Conservation (phyloP, 345 rosid species). For the Corymbia maculata region DNA sequence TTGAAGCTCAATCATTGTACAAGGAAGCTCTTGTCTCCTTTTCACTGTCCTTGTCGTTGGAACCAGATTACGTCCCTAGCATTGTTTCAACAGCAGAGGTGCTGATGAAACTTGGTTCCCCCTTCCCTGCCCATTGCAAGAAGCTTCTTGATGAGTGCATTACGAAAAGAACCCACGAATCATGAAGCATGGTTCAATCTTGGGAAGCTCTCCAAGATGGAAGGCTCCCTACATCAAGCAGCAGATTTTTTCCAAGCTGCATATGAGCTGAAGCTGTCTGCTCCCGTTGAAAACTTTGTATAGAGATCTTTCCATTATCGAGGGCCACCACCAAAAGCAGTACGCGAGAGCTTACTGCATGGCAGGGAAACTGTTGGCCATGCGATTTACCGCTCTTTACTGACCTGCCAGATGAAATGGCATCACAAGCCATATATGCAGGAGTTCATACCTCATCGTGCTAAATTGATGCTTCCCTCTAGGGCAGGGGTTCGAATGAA, state of each 20-base stretch:
- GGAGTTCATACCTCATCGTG: neutral
- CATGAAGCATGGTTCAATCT: conserved; percentile 82
- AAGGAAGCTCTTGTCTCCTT: conserved; percentile 70
- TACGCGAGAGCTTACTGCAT: neutral
- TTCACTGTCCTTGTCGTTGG: conserved; percentile 56
- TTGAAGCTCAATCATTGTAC: conserved; percentile 55
- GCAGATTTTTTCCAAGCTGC: conserved; percentile 94
- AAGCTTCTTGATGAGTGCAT: conserved; percentile 81
- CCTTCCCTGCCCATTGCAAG: conserved; percentile 55
- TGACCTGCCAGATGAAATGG: neutral
- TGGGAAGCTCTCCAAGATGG: conserved; percentile 65
- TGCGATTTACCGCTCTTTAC: neutral
- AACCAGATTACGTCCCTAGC: conserved; percentile 80
- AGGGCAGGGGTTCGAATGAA: neutral
- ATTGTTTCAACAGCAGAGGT: conserved; percentile 68
- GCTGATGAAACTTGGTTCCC: conserved; percentile 46
- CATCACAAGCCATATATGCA: neutral
- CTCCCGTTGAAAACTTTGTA: conserved; percentile 58
- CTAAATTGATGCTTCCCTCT: neutral
- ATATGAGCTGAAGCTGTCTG: conserved; percentile 63
- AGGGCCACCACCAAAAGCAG: neutral
- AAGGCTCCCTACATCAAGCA: conserved; percentile 72
- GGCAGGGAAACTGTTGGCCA: neutral
- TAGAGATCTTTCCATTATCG: neutral
- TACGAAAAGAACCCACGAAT: conserved; percentile 67